Evolutionary conservation across 2,329 filamentous ascomycete species (phyloP).

Genomic region (Aspergillus sp.): DNA sequence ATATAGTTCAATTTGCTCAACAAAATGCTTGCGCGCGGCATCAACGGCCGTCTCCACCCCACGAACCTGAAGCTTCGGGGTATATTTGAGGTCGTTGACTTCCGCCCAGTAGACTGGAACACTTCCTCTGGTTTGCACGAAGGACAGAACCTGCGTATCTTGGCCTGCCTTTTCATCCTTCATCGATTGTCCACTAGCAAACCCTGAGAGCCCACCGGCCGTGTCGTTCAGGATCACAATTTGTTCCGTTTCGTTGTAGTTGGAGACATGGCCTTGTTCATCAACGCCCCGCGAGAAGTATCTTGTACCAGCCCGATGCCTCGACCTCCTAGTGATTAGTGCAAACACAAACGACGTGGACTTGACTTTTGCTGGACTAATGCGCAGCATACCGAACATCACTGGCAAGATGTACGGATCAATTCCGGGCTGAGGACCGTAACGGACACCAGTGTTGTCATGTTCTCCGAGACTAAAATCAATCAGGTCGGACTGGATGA

Average conservation of each 20-base stretch:
- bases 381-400: slow-evolving; percentile 93
- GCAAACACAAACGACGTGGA: slow-evolving; percentile 74
- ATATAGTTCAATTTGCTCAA: slow-evolving; percentile 87
- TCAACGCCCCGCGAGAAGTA: slow-evolving; percentile 95
- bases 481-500: slow-evolving; percentile 84
- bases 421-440: slow-evolving; percentile 60
- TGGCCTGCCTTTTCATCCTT: slow-evolving; percentile 65
- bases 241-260: slow-evolving; percentile 98
- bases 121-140: slow-evolving; percentile 93
- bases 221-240: slow-evolving; percentile 82
- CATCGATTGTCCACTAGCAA: slow-evolving; percentile 67
- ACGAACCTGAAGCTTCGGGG: slow-evolving; percentile 80
- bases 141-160: slow-evolving; percentile 85
- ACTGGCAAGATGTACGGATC: slow-evolving; percentile 93
- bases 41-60: slow-evolving; percentile 71
- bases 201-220: slow-evolving; percentile 67
- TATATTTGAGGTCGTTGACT: slow-evolving; percentile 87
- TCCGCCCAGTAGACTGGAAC: slow-evolving; percentile 96
- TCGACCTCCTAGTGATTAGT: slow-evolving; percentile 80
- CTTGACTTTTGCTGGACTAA: slow-evolving; percentile 79
- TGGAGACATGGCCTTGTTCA: slow-evolving; percentile 89
- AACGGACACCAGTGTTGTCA: slow-evolving; percentile 40
- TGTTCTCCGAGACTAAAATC: slow-evolving; percentile 64
- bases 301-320: slow-evolving; percentile 81
- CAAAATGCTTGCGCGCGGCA: slow-evolving; percentile 79